A percentile compares a stretch with the other conserved stretches of the same genome.
Conservation (phyloP, 208 protist species). For the Endotrypanum monterogeii region DNA sequence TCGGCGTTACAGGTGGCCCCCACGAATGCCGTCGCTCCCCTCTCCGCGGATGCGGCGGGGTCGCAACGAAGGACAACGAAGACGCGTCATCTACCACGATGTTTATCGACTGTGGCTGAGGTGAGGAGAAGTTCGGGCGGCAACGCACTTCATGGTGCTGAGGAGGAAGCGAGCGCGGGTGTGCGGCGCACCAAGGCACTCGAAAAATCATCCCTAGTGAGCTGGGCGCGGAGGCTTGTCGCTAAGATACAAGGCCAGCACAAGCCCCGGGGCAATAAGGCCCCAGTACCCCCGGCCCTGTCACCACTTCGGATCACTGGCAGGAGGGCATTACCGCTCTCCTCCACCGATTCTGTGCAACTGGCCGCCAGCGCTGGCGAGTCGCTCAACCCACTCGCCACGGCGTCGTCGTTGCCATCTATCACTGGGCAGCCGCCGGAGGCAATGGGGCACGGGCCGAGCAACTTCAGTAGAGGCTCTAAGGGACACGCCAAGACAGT, state of each 20-base stretch:
- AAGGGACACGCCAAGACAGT: not conserved
- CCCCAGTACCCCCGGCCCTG: not conserved
- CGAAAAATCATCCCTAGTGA: not conserved
- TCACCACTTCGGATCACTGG: not conserved
- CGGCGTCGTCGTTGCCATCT: not conserved
- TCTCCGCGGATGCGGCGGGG: not conserved
- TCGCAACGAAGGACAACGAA: not conserved
- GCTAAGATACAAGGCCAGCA: not conserved
- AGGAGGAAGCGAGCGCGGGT: not conserved
- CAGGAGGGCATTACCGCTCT: not conserved
- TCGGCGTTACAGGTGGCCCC: not conserved
- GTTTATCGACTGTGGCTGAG: not conserved
- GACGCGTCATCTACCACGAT: slow-evolving; percentile 9
- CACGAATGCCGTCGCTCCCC: not conserved
- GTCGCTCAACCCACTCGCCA: not conserved
- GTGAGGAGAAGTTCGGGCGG: not conserved
- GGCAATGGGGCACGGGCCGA: slow-evolving; percentile 7
- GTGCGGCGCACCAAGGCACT: not conserved
- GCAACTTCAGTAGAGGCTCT: not conserved
- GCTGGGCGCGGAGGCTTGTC: slow-evolving; percentile 1
- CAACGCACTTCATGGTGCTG: not conserved
- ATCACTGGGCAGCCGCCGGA: slow-evolving; percentile 8
- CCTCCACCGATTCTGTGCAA: not conserved
- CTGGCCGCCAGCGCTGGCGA: not conserved
- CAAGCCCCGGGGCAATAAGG: not conserved